These are phyloP conservation scores for Colletotrichum sp. DNA, from an alignment of 2,329 filamentous ascomycete species.

Conservation along the genomic window DNA sequence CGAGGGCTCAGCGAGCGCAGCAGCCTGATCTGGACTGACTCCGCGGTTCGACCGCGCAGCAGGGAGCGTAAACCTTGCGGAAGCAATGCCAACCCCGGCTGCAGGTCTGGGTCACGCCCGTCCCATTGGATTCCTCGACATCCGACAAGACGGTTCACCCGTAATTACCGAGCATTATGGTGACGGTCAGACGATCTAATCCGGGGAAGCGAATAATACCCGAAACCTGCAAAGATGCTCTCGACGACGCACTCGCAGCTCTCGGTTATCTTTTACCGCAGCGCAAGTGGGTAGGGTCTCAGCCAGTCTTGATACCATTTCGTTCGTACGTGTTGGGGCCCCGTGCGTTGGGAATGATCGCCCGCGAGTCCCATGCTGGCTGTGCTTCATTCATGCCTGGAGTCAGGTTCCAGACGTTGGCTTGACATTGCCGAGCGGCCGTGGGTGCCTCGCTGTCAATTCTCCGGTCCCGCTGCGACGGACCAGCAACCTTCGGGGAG, in stretches of 20 bases:
- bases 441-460: neutral
- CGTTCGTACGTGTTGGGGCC: neutral
- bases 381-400: slow-evolving; percentile 12
- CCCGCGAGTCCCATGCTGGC: neutral
- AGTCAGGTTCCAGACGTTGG: neutral
- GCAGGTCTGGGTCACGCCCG: slow-evolving; percentile 1
- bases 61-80: neutral
- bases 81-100: neutral
- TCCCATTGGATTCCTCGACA: neutral
- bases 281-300: neutral
- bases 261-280: neutral
- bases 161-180: neutral
- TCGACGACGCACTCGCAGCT: neutral
- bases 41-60: neutral
- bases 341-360: neutral
- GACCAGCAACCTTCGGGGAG: neutral
- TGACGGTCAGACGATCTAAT: slow-evolving; percentile 7
- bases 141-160: slow-evolving; percentile 11
- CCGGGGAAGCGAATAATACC: neutral
- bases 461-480: slow-evolving; percentile 1
- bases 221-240: slow-evolving; percentile 3
- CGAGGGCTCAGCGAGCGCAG: neutral
- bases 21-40: slow-evolving; percentile 1
- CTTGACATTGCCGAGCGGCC: slow-evolving; percentile 1
- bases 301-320: neutral